Evolutionary conservation across 768 basidiomycete species (phyloP).

Genomic region (Lentinula sp.): DNA sequence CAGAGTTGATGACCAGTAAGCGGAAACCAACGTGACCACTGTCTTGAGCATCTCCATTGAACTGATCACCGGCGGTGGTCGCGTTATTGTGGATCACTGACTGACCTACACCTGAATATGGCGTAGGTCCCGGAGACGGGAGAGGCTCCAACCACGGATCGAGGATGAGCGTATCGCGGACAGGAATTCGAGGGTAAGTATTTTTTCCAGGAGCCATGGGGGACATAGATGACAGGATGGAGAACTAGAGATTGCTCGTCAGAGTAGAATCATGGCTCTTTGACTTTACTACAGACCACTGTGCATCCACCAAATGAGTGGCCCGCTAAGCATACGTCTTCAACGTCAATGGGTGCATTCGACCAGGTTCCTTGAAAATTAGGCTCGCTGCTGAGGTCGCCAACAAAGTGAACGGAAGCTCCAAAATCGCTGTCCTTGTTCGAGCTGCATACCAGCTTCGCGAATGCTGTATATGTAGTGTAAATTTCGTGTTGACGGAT

Average conservation of each 20-base stretch:
- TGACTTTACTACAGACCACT: slow-evolving; percentile 23
- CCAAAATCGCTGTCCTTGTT: background rate
- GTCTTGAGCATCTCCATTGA: slow-evolving; percentile 3
- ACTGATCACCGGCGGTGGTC: slow-evolving; percentile 8
- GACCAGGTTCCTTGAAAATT: background rate
- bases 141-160: slow-evolving; percentile 87
- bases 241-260: slow-evolving; percentile 35
- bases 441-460: slow-evolving; percentile 37
- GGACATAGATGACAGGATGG: slow-evolving; percentile 46
- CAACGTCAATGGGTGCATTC: slow-evolving; percentile 22
- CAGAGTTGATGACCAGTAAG: slow-evolving; percentile 70
- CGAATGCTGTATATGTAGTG: slow-evolving; percentile 53
- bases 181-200: slow-evolving; percentile 38
- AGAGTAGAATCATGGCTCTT: background rate
- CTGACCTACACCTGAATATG: slow-evolving; percentile 11
- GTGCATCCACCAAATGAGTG: slow-evolving; percentile 46
- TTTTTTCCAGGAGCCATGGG: slow-evolving; percentile 16
- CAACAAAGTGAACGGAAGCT: background rate
- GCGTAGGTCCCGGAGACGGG: slow-evolving; percentile 47
- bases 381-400: background rate
- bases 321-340: slow-evolving; percentile 34
- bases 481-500: slow-evolving; percentile 70
- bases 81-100: background rate
- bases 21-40: slow-evolving; percentile 22
- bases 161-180: slow-evolving; percentile 54